These are phyloP conservation scores for Jaapia argillacea DNA, from an alignment of 768 basidiomycete genomes.

Conservation along the genomic window DNA sequence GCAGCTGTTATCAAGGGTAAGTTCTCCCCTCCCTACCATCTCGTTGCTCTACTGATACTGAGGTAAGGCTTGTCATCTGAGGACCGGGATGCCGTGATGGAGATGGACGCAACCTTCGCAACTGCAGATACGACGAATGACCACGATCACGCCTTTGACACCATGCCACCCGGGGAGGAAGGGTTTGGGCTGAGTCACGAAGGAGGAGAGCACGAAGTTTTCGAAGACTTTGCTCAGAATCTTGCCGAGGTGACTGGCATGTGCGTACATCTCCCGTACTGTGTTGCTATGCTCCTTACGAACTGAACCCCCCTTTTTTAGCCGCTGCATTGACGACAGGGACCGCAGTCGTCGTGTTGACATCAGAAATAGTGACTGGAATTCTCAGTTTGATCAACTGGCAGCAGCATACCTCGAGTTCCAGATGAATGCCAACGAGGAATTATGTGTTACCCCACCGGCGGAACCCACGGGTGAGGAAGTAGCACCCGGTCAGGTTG, in stretches of 20 bases:
- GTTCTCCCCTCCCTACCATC: too few species aligned
- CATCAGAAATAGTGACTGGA: not conserved
- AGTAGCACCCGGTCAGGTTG: too few species aligned
- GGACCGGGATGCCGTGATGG: not conserved
- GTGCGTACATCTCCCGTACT: not conserved
- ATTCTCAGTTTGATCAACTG: not conserved
- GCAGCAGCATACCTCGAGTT: not conserved
- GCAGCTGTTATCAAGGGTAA: not conserved
- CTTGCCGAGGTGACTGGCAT: not conserved
- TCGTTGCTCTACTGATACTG: not conserved
- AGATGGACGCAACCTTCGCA: not conserved
- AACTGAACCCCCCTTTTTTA: not conserved
- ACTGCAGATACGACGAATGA: not conserved
- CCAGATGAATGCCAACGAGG: not conserved
- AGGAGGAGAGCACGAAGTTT: constrained; percentile 1
- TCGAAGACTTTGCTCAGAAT: not conserved
- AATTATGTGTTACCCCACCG: too few species aligned
- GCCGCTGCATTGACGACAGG: not conserved
- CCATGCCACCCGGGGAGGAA: not conserved
- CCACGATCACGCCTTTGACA: not conserved
- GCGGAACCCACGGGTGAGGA: too few species aligned
- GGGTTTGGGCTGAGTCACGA: not conserved
- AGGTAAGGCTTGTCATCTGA: not conserved
- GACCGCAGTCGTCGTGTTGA: not conserved
- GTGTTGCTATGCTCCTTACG: not conserved